Conservation (phyloP, 2,329 filamentous ascomycete genomes). For the Nigrograna mackinnonii region DNA sequence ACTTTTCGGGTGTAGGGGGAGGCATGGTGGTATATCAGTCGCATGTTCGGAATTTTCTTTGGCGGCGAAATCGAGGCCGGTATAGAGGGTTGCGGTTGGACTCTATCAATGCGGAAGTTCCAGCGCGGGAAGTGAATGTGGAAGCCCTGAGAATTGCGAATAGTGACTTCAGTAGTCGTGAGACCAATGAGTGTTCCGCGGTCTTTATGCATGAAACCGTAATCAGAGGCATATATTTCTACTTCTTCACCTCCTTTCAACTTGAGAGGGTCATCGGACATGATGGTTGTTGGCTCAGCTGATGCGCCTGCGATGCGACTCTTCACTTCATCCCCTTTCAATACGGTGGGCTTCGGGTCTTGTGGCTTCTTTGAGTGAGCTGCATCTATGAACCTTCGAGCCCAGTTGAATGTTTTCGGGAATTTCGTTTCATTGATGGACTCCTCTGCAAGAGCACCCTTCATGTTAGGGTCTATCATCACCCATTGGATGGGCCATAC, state of each 20-base stretch:
- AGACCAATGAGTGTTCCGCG: conserved; percentile 30
- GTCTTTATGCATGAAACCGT: conserved; percentile 31
- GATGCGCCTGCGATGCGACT: conserved; percentile 52
- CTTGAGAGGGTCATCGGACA: conserved; percentile 57
- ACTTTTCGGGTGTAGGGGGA: conserved; percentile 33
- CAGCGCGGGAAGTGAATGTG: conserved; percentile 44
- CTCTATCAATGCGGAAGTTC: conserved; percentile 36
- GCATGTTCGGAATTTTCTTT: conserved; percentile 21
- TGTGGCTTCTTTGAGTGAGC: conserved; percentile 47
- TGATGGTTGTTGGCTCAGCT: conserved; percentile 49
- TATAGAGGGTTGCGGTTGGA: neutral
- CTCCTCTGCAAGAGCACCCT: conserved; percentile 57
- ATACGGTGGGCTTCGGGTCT: conserved; percentile 46
- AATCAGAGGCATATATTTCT: conserved; percentile 39
- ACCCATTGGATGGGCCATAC: conserved; percentile 73
- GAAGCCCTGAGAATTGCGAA: conserved; percentile 25
- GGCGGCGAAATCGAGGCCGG: neutral
- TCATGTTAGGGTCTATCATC: conserved; percentile 43
- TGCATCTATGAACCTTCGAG: conserved; percentile 61
- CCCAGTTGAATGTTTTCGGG: conserved; percentile 67
- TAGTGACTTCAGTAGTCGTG: conserved; percentile 27
- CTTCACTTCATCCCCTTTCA: conserved; percentile 28
- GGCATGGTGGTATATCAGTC: conserved; percentile 32
- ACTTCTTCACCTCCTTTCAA: conserved; percentile 60
- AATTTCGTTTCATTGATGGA: conserved; percentile 57